Conservation (phyloP, 2,329 filamentous ascomycete species). For the Sclerotinia borealis region DNA sequence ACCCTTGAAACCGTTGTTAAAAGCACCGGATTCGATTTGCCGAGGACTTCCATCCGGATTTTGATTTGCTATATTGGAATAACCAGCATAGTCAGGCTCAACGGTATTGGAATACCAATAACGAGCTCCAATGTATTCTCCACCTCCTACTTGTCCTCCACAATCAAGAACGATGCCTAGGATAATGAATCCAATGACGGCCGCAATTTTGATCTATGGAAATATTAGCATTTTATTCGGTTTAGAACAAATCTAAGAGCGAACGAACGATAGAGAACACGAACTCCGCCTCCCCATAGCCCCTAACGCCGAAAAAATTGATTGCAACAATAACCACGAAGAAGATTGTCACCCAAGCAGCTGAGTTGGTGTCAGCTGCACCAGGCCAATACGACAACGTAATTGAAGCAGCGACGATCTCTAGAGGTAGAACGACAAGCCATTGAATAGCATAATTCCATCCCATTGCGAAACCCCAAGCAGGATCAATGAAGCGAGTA, state of each 20-base stretch:
- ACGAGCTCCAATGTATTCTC: conserved; percentile 53
- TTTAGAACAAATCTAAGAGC: no score
- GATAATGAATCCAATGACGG: conserved; percentile 59
- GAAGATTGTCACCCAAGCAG: conserved; percentile 77
- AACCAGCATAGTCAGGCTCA: conserved; percentile 36
- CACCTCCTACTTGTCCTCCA: conserved; percentile 44
- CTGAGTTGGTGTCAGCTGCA: conserved; percentile 41
- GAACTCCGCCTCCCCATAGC: conserved; percentile 86
- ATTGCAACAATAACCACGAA: conserved; percentile 68
- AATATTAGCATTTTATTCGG: no score
- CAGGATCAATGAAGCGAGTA: conserved; percentile 87
- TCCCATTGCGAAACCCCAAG: conserved; percentile 91
- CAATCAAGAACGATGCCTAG: conserved; percentile 54
- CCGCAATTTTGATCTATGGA: conserved; percentile 75
- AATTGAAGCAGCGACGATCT: conserved; percentile 79
- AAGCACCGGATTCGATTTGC: conserved; percentile 30
- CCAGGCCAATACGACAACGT: conserved; percentile 72
- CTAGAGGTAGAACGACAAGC: conserved; percentile 74
- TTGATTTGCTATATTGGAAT: conserved; percentile 22
- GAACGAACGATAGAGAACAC: conserved; percentile 75
- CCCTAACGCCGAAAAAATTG: conserved; percentile 82
- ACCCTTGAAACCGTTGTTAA: conserved; percentile 45
- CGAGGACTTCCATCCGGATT: neutral
- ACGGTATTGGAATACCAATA: conserved; percentile 52
- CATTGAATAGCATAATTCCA: conserved; percentile 84